Evolutionary conservation across 306 rosid genomes (phyloP), one percentile per base, ranked within the genome.

Genomic region (Begonia peltatifolia): DNA sequence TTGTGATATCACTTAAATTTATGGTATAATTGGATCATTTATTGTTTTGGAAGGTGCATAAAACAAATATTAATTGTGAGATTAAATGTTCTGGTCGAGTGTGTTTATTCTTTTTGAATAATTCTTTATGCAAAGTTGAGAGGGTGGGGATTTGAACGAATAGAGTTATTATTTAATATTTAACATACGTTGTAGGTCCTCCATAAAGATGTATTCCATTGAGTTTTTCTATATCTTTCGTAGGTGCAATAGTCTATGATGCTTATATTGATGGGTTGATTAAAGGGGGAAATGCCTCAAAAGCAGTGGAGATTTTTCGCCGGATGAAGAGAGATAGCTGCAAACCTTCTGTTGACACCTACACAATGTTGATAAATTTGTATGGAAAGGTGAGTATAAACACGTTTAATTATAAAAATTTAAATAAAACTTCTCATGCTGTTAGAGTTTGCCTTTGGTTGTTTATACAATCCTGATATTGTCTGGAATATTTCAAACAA

Each of bases 281-380:
- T 54, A 90, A 86, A 76, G 82, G 79, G 43, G 76, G 82, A 71
- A 76, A 85, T 52, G 64, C 66, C 36, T 57, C 73, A 52, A 85
- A 86, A 71, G 97, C 85, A 30, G 79, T 74, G 54, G 92, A 73
- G 80, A 76, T 90, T 69, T 90, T 71, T 65, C 77, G 69, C 20
- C 74, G 92, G 74, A 83, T 90, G 95, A 90, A 81, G 61, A 79
- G 69, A 61, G 94, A 83, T 59, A 71, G 78, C 46, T 83, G 95
- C 55, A 63, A 61, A 64, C 87, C 87, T 54, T 71, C 87, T 18
- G 72, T 76, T 8, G 84, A 85, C 61, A 83, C 94, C 55, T 85
- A 80, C 53, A 90, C 95, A 46, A 64, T 83, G 80, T 35, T 90
- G 70, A 83, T 90, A 57, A 90, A 85, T 63, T 66, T 90, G 47